These are phyloP conservation scores for Colletotrichum chrysophilum DNA, from an alignment of 2,329 filamentous ascomycete genomes.

Conservation along the genomic window DNA sequence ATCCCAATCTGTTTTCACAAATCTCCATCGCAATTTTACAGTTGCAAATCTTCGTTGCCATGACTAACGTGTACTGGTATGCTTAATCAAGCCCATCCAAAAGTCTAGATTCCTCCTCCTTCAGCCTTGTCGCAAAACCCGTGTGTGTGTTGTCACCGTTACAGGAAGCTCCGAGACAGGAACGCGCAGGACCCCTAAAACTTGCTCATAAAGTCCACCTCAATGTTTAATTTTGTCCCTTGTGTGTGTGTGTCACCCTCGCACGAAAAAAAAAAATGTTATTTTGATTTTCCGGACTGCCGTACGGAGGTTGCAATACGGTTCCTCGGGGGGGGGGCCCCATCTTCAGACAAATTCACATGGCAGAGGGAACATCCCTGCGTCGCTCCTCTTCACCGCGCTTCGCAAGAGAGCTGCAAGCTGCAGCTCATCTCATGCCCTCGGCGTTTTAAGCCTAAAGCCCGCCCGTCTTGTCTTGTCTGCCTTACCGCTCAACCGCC, in stretches of 20 bases:
- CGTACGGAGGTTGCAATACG: neutral
- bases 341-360: neutral
- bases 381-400: neutral
- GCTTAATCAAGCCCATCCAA: neutral
- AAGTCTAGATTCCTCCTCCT: neutral
- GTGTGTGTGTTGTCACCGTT: neutral
- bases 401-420: neutral
- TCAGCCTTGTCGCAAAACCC: neutral
- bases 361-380: neutral
- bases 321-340: neutral
- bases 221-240: neutral
- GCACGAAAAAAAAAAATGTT: neutral
- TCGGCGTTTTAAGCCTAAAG: neutral
- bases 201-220: neutral
- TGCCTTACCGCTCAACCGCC: neutral
- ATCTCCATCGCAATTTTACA: neutral
- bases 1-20: neutral
- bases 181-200: neutral
- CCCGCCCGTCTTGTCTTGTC: neutral
- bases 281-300: neutral
- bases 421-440: neutral
- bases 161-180: neutral
- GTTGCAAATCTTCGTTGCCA: neutral
- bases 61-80: neutral
- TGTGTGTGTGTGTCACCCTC: neutral